Percentiles rank a stretch among this genome's conserved stretches.
Evolutionary conservation across 2,329 filamentous ascomycete species (phyloP).

Genomic region (Cryphonectria carpinicola): DNA sequence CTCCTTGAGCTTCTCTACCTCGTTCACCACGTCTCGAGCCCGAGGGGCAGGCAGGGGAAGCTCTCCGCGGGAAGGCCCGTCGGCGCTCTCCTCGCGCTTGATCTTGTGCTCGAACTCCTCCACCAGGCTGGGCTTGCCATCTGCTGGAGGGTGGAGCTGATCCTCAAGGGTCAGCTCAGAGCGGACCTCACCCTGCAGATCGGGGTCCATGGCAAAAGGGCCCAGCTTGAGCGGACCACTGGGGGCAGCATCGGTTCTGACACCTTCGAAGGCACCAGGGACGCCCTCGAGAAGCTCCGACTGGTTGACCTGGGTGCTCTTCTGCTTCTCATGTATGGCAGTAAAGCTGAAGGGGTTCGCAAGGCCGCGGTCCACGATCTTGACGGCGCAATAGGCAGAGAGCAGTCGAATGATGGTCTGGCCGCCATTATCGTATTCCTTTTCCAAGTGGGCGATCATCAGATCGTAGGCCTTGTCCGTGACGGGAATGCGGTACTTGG

Average conservation of each 20-base stretch:
- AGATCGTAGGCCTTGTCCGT: conserved; percentile 57
- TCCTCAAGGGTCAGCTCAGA: conserved; percentile 88
- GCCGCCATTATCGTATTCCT: conserved; percentile 79
- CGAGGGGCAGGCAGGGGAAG: conserved; percentile 87
- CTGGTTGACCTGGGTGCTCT: conserved; percentile 66
- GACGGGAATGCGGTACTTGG: conserved; percentile 89
- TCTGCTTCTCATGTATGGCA: conserved; percentile 59
- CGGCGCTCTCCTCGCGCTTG: conserved; percentile 87
- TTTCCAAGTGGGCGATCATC: conserved; percentile 65
- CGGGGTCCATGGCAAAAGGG: conserved; percentile 79
- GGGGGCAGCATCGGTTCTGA: conserved; percentile 64
- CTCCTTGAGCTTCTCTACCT: conserved; percentile 92
- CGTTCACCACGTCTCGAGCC: conserved; percentile 87
- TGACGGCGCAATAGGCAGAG: conserved; percentile 60
- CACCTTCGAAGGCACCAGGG: conserved; percentile 63
- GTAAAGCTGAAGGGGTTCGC: conserved; percentile 68
- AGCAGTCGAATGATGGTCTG: conserved; percentile 77
- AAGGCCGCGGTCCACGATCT: conserved; percentile 62
- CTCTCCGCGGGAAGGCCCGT: conserved; percentile 76
- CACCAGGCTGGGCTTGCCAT: conserved; percentile 73
- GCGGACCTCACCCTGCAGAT: conserved; percentile 82
- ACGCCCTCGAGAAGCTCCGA: conserved; percentile 68
- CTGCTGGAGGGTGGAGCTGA: conserved; percentile 69
- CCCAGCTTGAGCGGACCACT: conserved; percentile 72
- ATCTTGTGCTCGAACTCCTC: conserved; percentile 87